These are phyloP conservation scores for Yamadazyma blattariae DNA, from an alignment of 1,139 yeast species.

Conservation along the genomic window DNA sequence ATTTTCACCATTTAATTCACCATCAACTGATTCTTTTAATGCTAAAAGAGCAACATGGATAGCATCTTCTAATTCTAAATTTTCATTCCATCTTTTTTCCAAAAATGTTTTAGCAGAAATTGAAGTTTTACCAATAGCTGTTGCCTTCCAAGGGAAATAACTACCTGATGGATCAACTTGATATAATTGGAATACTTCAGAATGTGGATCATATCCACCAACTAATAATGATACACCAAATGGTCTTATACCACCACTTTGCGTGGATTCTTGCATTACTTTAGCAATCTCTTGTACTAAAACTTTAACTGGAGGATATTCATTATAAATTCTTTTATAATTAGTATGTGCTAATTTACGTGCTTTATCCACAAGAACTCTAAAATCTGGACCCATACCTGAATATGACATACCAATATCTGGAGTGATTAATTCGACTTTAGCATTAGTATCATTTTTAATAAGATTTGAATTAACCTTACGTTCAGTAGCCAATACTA, in stretches of 20 bases:
- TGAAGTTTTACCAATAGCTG: conserved; percentile 96
- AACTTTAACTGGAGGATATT: conserved; percentile 94
- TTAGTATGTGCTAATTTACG: conserved; percentile 91
- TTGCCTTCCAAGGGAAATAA: conserved; percentile 99
- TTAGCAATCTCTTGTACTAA: conserved; percentile 93
- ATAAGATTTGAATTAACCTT: conserved; percentile 79
- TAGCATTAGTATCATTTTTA: conserved; percentile 70
- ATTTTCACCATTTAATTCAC: conserved; percentile 95
- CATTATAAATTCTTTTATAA: conserved; percentile 91
- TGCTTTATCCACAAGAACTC: conserved; percentile 91
- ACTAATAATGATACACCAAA: conserved; percentile 92
- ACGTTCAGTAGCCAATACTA: conserved; percentile 95
- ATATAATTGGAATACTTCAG: conserved; percentile 74
- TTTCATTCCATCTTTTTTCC: conserved; percentile 98
- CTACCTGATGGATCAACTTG: conserved; percentile 99
- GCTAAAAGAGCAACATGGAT: conserved; percentile 94
- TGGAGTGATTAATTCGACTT: conserved; percentile 85
- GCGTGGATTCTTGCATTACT: conserved; percentile 97
- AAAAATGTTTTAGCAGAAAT: conserved; percentile 93
- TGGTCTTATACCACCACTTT: conserved; percentile 97
- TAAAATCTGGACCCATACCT: conserved; percentile 99
- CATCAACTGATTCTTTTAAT: conserved; percentile 94
- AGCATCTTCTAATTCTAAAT: conserved; percentile 95
- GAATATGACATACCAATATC: conserved; percentile 96
- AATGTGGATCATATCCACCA: conserved; percentile 88